phyloP scores from a whole-genome alignment of 257 asterid species.

The Sherardia arvensis region DNA sequence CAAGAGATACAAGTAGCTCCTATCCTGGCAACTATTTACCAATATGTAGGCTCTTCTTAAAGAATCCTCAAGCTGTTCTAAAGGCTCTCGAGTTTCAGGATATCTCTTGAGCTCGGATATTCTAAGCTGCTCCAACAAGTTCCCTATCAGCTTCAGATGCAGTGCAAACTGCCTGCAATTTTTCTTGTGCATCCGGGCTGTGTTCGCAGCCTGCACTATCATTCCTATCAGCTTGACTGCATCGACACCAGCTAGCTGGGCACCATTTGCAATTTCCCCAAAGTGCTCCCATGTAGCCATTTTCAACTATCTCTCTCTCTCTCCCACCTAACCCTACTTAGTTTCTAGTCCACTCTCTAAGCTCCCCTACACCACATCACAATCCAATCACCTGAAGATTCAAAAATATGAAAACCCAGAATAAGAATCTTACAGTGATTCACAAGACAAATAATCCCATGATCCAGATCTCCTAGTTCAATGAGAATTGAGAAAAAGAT shows the following conservation, averaged over 20 bases:
- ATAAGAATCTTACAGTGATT: background rate
- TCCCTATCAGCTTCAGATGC: slow-evolving; percentile 78
- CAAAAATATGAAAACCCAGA: background rate
- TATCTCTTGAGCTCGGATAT: slow-evolving; percentile 71
- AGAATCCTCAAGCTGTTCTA: slow-evolving; percentile 87
- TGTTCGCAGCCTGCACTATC: slow-evolving; percentile 74
- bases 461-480: slow-evolving; percentile 9
- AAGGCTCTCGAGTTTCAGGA: slow-evolving; percentile 80
- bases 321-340: slow-evolving; percentile 4
- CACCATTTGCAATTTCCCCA: slow-evolving; percentile 71
- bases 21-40: slow-evolving; percentile 81
- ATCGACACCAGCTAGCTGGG: slow-evolving; percentile 74
- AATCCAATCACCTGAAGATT: slow-evolving; percentile 6
- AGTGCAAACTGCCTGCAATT: slow-evolving; percentile 69
- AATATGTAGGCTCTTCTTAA: slow-evolving; percentile 68
- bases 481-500: background rate
- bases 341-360: slow-evolving; percentile 10
- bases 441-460: background rate
- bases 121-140: slow-evolving; percentile 65
- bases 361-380: slow-evolving; percentile 7
- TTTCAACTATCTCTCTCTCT: slow-evolving; percentile 1
- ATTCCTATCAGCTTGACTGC: slow-evolving; percentile 64
- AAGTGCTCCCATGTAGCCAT: slow-evolving; percentile 69
- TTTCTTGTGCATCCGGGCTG: slow-evolving; percentile 88
- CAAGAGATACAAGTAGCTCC: slow-evolving; percentile 71